Conservation (phyloP, 2,329 filamentous ascomycete species). For the Penicillium vulpinum region DNA sequence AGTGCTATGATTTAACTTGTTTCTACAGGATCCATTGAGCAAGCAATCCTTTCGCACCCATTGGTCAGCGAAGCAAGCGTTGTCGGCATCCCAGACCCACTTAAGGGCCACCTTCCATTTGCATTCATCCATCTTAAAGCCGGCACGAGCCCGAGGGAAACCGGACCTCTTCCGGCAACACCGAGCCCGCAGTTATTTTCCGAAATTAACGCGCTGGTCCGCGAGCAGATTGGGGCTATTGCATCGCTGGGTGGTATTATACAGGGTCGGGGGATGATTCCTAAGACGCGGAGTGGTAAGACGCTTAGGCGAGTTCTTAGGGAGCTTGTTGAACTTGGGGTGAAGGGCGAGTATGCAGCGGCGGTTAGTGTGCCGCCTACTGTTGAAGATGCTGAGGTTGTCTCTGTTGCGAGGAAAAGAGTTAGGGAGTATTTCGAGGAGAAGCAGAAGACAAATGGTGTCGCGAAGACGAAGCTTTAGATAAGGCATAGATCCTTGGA, state of each 20-base stretch:
- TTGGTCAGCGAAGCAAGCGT: slow-evolving; percentile 81
- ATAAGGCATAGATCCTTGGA: not conserved
- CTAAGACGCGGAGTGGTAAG: slow-evolving; percentile 90
- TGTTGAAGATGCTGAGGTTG: slow-evolving; percentile 75
- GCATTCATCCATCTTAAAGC: slow-evolving; percentile 71
- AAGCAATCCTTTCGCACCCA: slow-evolving; percentile 81
- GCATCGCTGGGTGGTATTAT: slow-evolving; percentile 83
- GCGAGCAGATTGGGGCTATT: slow-evolving; percentile 82
- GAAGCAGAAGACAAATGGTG: slow-evolving; percentile 21
- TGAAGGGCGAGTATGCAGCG: slow-evolving; percentile 70
- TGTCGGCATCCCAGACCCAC: slow-evolving; percentile 76
- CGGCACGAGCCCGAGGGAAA: slow-evolving; percentile 34
- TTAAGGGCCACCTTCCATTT: slow-evolving; percentile 91
- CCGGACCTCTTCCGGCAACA: slow-evolving; percentile 31
- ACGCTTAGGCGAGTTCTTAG: slow-evolving; percentile 78
- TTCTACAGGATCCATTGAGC: slow-evolving; percentile 75
- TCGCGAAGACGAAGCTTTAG: slow-evolving; percentile 48
- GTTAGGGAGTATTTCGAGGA: slow-evolving; percentile 72
- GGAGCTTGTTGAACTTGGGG: slow-evolving; percentile 80
- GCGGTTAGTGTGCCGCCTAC: slow-evolving; percentile 76
- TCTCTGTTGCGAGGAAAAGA: slow-evolving; percentile 70
- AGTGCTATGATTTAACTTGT: not conserved
- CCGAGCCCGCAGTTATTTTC: slow-evolving; percentile 47
- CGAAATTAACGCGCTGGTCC: slow-evolving; percentile 57
- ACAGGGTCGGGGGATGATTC: slow-evolving; percentile 81